Evolutionary conservation across 371 early-diverging fungal species (phyloP), one percentile per base, ranked within the genome.

Genomic region (Apophysomyces sp.): DNA sequence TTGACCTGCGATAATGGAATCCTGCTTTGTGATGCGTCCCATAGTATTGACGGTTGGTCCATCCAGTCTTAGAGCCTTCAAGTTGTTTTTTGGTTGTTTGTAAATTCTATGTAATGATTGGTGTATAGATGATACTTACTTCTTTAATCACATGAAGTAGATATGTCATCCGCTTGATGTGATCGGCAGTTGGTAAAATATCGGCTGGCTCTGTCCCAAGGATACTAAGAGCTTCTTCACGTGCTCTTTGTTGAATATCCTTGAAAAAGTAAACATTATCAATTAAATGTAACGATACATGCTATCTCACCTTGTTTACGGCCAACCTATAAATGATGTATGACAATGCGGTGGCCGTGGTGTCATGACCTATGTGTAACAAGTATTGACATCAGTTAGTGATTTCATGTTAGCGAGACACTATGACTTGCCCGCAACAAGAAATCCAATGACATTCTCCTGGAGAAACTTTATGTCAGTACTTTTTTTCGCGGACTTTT

Each of bases 51-150:
- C 39, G 0, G 36, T 37, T 3, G 72, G 65, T 52, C 66, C 63
- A 65, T 67, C 69, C 55, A 74, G 59, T 13, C 84, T 74, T 62
- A 78, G 56, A 0, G 75, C 65, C 71, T 80, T 72, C 36, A 71
- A 41, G 44, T n/a, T n/a, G n/a, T n/a, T n/a, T n/a, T n/a, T n/a
- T n/a, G n/a, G n/a, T n/a, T n/a, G n/a, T n/a, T n/a, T n/a, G n/a
- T n/a, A n/a, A n/a, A n/a, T n/a, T n/a, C n/a, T n/a, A n/a, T n/a
- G n/a, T n/a, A n/a, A n/a, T n/a, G n/a, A n/a, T n/a, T n/a, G n/a
- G n/a, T n/a, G n/a, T n/a, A n/a, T n/a, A n/a, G n/a, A n/a, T n/a
- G 28, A 26, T 0, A 26, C 55, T 53, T 61, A 61, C 69, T 56
- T 70, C 70, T 57, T 70, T 65, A 18, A 70, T 63, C 5, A 66